A percentile compares a stretch with the other conserved stretches of the same genome.
phyloP scores from a whole-genome alignment of 306 rosid genomes.

The Spatholobus suberectus region DNA sequence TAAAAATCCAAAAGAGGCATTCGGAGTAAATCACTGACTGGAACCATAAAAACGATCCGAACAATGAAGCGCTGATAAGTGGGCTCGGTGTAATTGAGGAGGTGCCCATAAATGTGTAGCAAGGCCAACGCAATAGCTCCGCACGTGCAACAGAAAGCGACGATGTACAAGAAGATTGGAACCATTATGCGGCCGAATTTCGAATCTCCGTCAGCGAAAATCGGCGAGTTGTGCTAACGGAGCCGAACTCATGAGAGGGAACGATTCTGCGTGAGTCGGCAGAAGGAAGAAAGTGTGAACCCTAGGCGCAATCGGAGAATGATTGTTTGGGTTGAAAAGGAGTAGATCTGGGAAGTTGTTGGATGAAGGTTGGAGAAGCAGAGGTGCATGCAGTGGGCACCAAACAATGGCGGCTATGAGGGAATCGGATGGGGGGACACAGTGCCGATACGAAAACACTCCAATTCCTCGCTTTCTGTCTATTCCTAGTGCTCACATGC shows the following conservation, averaged over 20 bases:
- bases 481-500: not conserved
- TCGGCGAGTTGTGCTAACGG: not conserved
- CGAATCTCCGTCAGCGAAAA: conserved; percentile 3
- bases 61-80: conserved; percentile 86
- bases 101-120: conserved; percentile 79
- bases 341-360: conserved; percentile 41
- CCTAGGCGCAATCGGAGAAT: conserved; percentile 36
- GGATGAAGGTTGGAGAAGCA: not conserved
- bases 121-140: conserved; percentile 80
- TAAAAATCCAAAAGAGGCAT: not conserved
- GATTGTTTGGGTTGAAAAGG: not conserved
- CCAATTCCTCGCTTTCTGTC: not conserved
- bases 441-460: not conserved
- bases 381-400: not conserved
- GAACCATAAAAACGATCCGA: conserved; percentile 91
- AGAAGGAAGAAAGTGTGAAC: not conserved
- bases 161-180: conserved; percentile 58
- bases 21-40: conserved; percentile 52
- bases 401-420: conserved; percentile 34
- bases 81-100: conserved; percentile 87
- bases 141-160: conserved; percentile 72
- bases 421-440: conserved; percentile 11
- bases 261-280: not conserved
- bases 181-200: conserved; percentile 49
- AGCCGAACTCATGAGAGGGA: not conserved